A percentile compares a stretch with the other conserved stretches of the same genome.
phyloP scores from a whole-genome alignment of 768 basidiomycete species.

The Tylopilus subfusipes region DNA sequence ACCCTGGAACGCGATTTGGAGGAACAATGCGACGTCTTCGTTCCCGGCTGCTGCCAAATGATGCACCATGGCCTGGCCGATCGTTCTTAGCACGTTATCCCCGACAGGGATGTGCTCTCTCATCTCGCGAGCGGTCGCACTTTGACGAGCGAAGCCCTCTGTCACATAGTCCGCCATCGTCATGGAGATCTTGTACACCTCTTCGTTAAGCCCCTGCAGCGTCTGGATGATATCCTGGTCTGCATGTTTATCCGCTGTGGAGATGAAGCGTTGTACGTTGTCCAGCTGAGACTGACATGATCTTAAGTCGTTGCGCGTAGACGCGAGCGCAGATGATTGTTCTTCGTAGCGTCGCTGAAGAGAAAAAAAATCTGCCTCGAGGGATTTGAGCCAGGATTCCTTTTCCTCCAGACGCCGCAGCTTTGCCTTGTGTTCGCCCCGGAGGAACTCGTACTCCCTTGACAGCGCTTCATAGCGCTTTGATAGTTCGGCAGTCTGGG shows the following conservation, averaged over 20 bases:
- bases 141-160: background rate
- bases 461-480: background rate
- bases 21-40: background rate
- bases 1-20: background rate
- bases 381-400: background rate
- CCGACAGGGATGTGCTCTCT: background rate
- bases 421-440: background rate
- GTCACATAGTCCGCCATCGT: background rate
- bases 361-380: background rate
- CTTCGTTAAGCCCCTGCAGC: background rate
- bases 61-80: background rate
- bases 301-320: background rate
- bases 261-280: background rate
- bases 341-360: background rate
- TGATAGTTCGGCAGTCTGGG: background rate
- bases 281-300: background rate
- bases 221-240: background rate
- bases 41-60: background rate
- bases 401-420: background rate
- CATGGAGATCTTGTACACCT: background rate
- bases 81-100: background rate
- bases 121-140: background rate
- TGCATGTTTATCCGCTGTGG: background rate
- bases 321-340: background rate
- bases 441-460: background rate